These are phyloP conservation scores for Verruconis gallopava DNA, from an alignment of 2,329 filamentous ascomycete species.

Conservation along the genomic window DNA sequence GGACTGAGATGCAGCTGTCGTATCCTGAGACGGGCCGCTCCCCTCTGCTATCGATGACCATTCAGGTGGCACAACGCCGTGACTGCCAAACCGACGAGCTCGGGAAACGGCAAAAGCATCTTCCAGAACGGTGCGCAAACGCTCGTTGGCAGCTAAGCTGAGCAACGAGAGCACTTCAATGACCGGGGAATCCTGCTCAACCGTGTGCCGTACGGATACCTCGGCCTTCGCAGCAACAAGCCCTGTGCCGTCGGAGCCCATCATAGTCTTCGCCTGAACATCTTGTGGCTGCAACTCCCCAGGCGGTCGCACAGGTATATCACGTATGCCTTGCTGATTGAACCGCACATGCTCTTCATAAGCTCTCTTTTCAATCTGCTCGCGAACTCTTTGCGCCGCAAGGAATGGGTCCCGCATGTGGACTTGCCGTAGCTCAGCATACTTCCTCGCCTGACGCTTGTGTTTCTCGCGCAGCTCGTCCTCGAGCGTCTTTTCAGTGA, in stretches of 20 bases:
- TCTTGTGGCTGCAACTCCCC: constrained; percentile 36
- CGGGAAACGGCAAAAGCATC: constrained; percentile 60
- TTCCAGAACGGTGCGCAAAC: constrained; percentile 61
- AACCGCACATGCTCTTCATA: constrained; percentile 46
- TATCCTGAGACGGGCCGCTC: constrained; percentile 28
- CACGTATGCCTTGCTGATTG: constrained; percentile 40
- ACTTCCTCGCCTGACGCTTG: constrained; percentile 48
- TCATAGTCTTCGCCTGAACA: constrained; percentile 35
- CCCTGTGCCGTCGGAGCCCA: constrained; percentile 48
- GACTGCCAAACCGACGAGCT: constrained; percentile 62
- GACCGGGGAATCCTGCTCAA: constrained; percentile 39
- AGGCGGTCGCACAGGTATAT: constrained; percentile 13
- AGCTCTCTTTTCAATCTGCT: constrained; percentile 43
- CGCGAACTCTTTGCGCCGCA: constrained; percentile 44
- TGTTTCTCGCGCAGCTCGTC: constrained; percentile 54
- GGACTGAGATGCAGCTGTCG: constrained; percentile 24
- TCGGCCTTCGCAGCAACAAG: constrained; percentile 48
- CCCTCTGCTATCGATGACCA: constrained; percentile 58
- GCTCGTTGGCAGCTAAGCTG: constrained; percentile 71
- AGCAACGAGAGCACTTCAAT: constrained; percentile 74
- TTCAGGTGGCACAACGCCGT: constrained; percentile 64
- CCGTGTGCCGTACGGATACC: constrained; percentile 34
- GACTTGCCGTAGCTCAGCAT: constrained; percentile 48
- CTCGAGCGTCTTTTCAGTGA: constrained; percentile 52
- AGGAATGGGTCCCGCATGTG: constrained; percentile 66